A percentile compares a stretch with the other conserved stretches of the same genome.
These are phyloP conservation scores for Colletotrichum sp. DNA, from an alignment of 2,329 filamentous ascomycete genomes.

Conservation along the genomic window DNA sequence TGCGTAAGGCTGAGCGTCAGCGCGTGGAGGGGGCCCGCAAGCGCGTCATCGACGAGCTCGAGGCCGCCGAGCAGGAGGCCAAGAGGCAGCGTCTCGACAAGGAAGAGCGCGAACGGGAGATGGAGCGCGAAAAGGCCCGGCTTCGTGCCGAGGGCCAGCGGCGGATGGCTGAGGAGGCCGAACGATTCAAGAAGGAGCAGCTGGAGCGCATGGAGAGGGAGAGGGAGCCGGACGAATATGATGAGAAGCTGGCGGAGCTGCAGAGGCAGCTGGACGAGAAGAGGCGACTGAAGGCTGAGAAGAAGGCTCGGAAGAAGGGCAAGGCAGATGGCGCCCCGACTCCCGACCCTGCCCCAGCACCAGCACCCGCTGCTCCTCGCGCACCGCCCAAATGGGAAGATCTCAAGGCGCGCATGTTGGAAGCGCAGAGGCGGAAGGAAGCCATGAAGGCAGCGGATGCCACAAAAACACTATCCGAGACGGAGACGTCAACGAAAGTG, in stretches of 20 bases:
- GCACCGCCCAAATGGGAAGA: slow-evolving; percentile 18
- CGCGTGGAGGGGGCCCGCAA: slow-evolving; percentile 75
- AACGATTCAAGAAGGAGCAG: slow-evolving; percentile 39
- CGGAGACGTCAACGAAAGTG: background rate
- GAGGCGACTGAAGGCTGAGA: slow-evolving; percentile 38
- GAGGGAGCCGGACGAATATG: slow-evolving; percentile 34
- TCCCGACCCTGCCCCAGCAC: background rate
- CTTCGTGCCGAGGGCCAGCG: slow-evolving; percentile 36
- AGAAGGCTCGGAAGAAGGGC: slow-evolving; percentile 33
- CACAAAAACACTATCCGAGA: background rate
- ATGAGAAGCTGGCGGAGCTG: slow-evolving; percentile 22
- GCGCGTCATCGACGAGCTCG: slow-evolving; percentile 85
- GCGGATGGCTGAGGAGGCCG: slow-evolving; percentile 41
- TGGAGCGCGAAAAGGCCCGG: slow-evolving; percentile 40
- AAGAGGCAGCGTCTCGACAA: slow-evolving; percentile 61
- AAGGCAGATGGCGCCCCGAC: background rate
- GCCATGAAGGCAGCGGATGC: slow-evolving; percentile 51
- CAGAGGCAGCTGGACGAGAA: slow-evolving; percentile 37
- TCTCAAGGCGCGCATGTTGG: slow-evolving; percentile 26
- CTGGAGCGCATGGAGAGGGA: slow-evolving; percentile 26
- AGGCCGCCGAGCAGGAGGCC: slow-evolving; percentile 73
- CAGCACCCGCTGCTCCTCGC: background rate
- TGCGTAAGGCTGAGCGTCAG: slow-evolving; percentile 73
- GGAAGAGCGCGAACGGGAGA: slow-evolving; percentile 36
- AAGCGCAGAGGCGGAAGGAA: slow-evolving; percentile 51